Percentiles rank a stretch among this genome's conserved stretches.
Conservation (phyloP, 2,329 filamentous ascomycete species). For the Trichoderma lentiforme region DNA sequence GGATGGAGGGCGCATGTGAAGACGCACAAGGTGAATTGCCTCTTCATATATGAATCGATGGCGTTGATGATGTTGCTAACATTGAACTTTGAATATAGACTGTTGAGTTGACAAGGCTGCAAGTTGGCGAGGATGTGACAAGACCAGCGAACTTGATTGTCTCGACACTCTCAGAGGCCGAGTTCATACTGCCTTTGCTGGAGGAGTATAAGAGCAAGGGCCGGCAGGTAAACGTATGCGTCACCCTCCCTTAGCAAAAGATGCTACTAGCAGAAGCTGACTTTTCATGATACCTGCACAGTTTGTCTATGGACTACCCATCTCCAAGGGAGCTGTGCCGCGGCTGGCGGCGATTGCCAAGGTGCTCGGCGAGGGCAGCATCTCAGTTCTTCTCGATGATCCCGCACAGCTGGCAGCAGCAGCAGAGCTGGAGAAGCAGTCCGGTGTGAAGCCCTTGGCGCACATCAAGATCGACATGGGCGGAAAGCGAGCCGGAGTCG, state of each 20-base stretch:
- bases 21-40: slow-evolving; percentile 66
- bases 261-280: not conserved
- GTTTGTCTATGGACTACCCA: slow-evolving; percentile 70
- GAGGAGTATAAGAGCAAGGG: slow-evolving; percentile 53
- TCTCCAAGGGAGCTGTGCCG: slow-evolving; percentile 57
- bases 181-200: slow-evolving; percentile 61
- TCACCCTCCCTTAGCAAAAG: not conserved
- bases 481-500: slow-evolving; percentile 66
- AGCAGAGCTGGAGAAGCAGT: slow-evolving; percentile 40
- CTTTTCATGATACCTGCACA: slow-evolving; percentile 26
- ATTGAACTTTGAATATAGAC: slow-evolving; percentile 46
- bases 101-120: slow-evolving; percentile 60
- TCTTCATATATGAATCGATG: too few relatives aligned
- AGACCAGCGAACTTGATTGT: slow-evolving; percentile 60
- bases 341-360: slow-evolving; percentile 57
- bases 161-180: slow-evolving; percentile 72
- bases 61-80: slow-evolving; percentile 16
- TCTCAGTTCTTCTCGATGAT: slow-evolving; percentile 70
- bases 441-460: slow-evolving; percentile 50
- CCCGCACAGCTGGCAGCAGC: slow-evolving; percentile 52
- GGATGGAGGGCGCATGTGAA: slow-evolving; percentile 77
- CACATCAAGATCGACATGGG: slow-evolving; percentile 76
- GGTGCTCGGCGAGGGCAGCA: slow-evolving; percentile 51
- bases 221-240: slow-evolving; percentile 55
- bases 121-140: slow-evolving; percentile 58